Percentiles rank a stretch among this genome's conserved stretches.
phyloP scores from a whole-genome alignment of 345 rosid genomes.

The Rhizophora mangle region DNA sequence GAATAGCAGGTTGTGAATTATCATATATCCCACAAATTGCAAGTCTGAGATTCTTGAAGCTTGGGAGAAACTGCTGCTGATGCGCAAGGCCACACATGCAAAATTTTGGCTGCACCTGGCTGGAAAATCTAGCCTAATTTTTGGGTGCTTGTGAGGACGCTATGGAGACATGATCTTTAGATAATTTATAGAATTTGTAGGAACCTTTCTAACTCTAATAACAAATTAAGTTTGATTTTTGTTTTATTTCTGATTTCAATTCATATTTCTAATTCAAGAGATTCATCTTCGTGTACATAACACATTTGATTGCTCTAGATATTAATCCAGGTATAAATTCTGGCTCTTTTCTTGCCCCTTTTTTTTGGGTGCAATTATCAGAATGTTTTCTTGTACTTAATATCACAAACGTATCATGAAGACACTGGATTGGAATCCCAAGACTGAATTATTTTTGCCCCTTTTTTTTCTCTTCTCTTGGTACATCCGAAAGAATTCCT shows the following conservation, averaged over 20 bases:
- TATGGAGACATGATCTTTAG: conserved; percentile 27
- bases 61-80: conserved; percentile 32
- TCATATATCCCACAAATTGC: conserved; percentile 19
- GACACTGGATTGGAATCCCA: no score
- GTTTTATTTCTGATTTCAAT: conserved; percentile 1
- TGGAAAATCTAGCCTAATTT: conserved; percentile 39
- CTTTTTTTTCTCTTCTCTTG: no score
- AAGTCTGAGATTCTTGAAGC: conserved; percentile 17
- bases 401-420: conserved; percentile 7
- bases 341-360: neutral
- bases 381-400: conserved; percentile 23
- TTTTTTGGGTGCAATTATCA: no score
- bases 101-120: conserved; percentile 42
- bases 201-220: conserved; percentile 46
- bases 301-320: conserved; percentile 41
- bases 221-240: conserved; percentile 32
- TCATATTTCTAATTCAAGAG: conserved; percentile 12
- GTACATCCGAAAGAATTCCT: no score
- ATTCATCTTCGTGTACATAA: conserved; percentile 33
- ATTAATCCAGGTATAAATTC: conserved; percentile 26
- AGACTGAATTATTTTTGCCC: no score
- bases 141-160: conserved; percentile 28
- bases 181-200: conserved; percentile 39
- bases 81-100: conserved; percentile 47
- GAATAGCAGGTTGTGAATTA: conserved; percentile 28